A percentile compares a stretch with the other conserved stretches of the same genome.
Conservation (phyloP, 2,329 filamentous ascomycete genomes). For the Calonectria fujianensis region DNA sequence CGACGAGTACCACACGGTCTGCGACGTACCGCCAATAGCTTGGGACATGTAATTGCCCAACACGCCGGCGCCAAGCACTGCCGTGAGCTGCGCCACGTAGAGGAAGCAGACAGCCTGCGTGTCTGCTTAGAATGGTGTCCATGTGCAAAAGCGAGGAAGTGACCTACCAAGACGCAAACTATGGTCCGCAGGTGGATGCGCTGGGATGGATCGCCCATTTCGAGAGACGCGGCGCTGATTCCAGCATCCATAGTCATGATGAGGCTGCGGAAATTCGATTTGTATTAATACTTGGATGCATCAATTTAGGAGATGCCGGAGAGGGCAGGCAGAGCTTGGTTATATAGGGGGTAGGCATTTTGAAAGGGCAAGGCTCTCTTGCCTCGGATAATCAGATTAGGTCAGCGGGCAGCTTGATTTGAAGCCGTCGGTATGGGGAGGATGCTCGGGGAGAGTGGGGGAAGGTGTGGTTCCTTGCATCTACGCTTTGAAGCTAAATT, state of each 20-base stretch:
- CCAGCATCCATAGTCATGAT: not conserved
- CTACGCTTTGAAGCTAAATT: not conserved
- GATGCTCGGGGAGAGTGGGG: not conserved
- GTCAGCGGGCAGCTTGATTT: not conserved
- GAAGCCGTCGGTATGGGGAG: not conserved
- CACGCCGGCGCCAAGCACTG: not conserved
- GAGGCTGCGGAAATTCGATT: not conserved
- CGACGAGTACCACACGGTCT: constrained; percentile 14
- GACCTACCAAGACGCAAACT: constrained; percentile 2
- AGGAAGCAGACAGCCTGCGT: constrained; percentile 14
- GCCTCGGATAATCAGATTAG: not conserved
- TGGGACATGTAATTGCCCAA: not conserved
- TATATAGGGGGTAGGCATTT: not conserved
- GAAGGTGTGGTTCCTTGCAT: not conserved
- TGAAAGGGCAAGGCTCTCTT: not conserved
- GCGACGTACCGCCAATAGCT: not conserved
- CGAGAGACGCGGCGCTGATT: not conserved
- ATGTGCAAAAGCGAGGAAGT: too few relatives aligned
- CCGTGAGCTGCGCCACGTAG: constrained; percentile 5
- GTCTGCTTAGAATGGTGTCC: not conserved
- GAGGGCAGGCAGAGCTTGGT: not conserved
- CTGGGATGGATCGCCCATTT: not conserved
- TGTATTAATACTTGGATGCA: not conserved
- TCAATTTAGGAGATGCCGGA: not conserved
- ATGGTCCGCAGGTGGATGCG: constrained; percentile 12